These are phyloP conservation scores for Neopestalotiopsis sp. DNA, from an alignment of 2,329 filamentous ascomycete genomes.

Conservation along the genomic window DNA sequence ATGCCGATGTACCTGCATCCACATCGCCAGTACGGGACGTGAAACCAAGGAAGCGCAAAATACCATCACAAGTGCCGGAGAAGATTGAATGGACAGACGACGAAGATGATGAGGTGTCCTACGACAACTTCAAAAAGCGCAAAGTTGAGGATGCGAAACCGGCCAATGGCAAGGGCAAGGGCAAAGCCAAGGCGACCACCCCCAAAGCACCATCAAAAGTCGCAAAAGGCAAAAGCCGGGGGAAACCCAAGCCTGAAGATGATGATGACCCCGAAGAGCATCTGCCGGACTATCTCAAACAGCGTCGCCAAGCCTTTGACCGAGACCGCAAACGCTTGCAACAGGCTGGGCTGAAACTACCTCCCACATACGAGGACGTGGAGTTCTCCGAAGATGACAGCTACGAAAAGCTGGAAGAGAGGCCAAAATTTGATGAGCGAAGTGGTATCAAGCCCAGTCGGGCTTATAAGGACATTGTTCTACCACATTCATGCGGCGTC, in stretches of 20 bases:
- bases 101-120: constrained; percentile 27
- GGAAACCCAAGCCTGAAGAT: constrained; percentile 43
- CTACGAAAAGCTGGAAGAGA: constrained; percentile 67
- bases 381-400: constrained; percentile 76
- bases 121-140: constrained; percentile 29
- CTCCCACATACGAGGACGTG: constrained; percentile 78
- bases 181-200: constrained; percentile 15
- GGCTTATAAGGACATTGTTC: constrained; percentile 74
- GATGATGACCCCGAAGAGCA: constrained; percentile 55
- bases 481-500: constrained; percentile 77
- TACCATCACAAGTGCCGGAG: constrained; percentile 14
- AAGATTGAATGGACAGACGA: constrained; percentile 36
- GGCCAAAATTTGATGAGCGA: constrained; percentile 67
- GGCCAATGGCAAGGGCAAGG: constrained; percentile 29
- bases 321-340: constrained; percentile 62
- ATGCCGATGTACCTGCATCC: neutral
- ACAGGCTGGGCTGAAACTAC: constrained; percentile 74
- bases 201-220: constrained; percentile 21
- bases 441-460: constrained; percentile 68
- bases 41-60: constrained; percentile 31
- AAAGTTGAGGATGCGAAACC: constrained; percentile 24
- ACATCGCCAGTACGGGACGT: neutral
- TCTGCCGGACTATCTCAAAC: constrained; percentile 75
- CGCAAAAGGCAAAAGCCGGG: constrained; percentile 12
- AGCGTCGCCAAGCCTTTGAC: constrained; percentile 68